These are phyloP conservation scores for Cyberlindnera japonica DNA, from an alignment of 805 yeast species.

Conservation along the genomic window DNA sequence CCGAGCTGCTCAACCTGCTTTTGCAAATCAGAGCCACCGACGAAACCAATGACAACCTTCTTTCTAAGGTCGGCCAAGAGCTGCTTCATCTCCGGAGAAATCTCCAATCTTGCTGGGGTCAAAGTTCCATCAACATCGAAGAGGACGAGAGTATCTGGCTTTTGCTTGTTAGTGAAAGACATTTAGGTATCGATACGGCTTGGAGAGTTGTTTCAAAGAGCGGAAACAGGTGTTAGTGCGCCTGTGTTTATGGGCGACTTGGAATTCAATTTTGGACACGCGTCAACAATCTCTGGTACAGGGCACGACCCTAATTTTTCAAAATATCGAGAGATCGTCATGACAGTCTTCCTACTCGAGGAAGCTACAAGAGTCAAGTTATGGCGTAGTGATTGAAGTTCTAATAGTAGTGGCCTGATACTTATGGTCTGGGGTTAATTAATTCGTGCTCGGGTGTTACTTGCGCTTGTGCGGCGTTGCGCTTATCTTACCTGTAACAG, in stretches of 20 bases:
- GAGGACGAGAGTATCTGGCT: constrained; percentile 82
- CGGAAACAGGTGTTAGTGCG: neutral
- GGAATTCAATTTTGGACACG: constrained; percentile 5
- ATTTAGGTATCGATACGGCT: constrained; percentile 19
- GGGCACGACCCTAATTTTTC: neutral
- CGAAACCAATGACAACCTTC: constrained; percentile 94
- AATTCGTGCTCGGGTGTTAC: too few relatives aligned
- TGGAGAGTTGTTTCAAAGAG: constrained; percentile 1
- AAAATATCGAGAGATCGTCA: too few relatives aligned
- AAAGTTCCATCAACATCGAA: constrained; percentile 98
- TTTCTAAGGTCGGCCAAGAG: constrained; percentile 73
- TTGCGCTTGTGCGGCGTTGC: too few relatives aligned
- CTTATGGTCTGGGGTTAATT: too few relatives aligned
- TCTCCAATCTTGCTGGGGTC: constrained; percentile 88
- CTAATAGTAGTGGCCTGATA: too few relatives aligned
- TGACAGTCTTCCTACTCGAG: too few relatives aligned
- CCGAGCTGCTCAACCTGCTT: constrained; percentile 98
- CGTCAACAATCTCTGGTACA: constrained; percentile 1
- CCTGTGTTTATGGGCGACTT: neutral
- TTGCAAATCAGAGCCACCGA: constrained; percentile 92
- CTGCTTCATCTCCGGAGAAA: constrained; percentile 74
- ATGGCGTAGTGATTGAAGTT: too few relatives aligned
- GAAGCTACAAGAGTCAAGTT: too few relatives aligned
- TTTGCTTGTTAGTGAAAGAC: constrained; percentile 71
- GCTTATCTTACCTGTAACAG: too few relatives aligned